Percentiles rank a stretch among this genome's conserved stretches.
Conservation (phyloP, 768 basidiomycete species). For the Mycena alexandri region DNA sequence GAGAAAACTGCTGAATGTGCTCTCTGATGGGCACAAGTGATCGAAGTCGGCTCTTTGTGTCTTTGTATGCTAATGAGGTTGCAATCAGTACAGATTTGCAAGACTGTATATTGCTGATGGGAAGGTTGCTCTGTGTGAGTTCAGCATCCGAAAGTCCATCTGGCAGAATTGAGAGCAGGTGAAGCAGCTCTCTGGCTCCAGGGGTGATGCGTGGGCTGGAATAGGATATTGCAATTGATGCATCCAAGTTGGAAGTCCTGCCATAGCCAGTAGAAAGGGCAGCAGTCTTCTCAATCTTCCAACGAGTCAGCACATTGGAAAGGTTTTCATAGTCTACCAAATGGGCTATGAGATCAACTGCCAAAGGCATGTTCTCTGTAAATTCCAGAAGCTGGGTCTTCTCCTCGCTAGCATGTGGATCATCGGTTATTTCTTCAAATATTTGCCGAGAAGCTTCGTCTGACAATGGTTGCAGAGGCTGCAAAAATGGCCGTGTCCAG, state of each 20-base stretch:
- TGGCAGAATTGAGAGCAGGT: neutral
- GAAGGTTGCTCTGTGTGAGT: neutral
- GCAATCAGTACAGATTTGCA: slow-evolving; percentile 1
- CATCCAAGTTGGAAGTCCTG: neutral
- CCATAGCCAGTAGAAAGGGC: too few relatives aligned
- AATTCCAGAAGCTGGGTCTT: too few relatives aligned
- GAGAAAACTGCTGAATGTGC: neutral
- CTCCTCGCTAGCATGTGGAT: too few relatives aligned
- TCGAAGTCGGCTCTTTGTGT: neutral
- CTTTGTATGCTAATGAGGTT: neutral
- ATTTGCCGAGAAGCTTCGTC: too few relatives aligned
- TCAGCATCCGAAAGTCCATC: slow-evolving; percentile 5
- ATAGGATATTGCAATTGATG: neutral
- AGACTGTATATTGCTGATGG: neutral
- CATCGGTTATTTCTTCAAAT: too few relatives aligned
- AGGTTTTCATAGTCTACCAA: too few relatives aligned
- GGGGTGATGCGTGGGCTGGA: neutral
- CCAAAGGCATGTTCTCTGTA: too few relatives aligned
- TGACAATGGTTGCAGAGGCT: too few relatives aligned
- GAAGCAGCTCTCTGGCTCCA: neutral
- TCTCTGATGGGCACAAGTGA: slow-evolving; percentile 2
- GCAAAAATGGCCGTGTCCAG: too few relatives aligned
- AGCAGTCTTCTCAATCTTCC: too few relatives aligned
- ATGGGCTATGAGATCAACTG: too few relatives aligned
- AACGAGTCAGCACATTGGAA: too few relatives aligned